Evolutionary conservation across 768 basidiomycete genomes (phyloP), one percentile per base, ranked within the genome.

Genomic region (Hygrophorus pudorinus): DNA sequence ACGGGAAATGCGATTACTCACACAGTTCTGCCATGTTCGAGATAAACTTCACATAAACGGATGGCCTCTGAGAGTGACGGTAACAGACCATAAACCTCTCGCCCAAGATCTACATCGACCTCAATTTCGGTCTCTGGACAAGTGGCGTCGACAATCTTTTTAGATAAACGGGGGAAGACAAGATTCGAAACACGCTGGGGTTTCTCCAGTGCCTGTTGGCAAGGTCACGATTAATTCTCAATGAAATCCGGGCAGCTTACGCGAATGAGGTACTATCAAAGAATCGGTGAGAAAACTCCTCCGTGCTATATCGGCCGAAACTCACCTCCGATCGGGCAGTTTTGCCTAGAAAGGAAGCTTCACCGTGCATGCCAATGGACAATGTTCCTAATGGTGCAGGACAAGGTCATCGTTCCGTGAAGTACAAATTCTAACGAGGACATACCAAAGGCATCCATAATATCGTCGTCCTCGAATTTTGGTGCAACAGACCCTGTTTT

Each of bases 311-410:
- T 5, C 13, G 7, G 21, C 11, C n/a, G 8, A 27, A 9, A 53
- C 72, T 41, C 50, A 82, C 81, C 69, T 85, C 82, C 17, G 79
- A 68, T 30, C 80, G 73, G 5, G 84, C 78, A 0, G 80, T 85
- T 46, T 71, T 68, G 13, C 84, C 81, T 46, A 79, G 65, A 56
- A 78, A 81, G 29, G 60, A 68, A 0, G 72, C 67, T 49, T 75
- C 75, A 0, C 77, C 78, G 38, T 71, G 58, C 17, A 67, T 56
- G n/a, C 71, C 75, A 18, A 82, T 65, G 2, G 70, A 71, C 41
- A 83, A 60, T 7, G 79, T 81, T 13, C 78, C 78, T 78, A 41
- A 9, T 10, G 37, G 38, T 42, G 10, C 13, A 42, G 21, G 42
- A 16, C 10, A 27, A 41, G n/a, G 21, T 12, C 17, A 43, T 34